Conservation (phyloP, 2,329 filamentous ascomycete species). For the Biscogniauxia sp. region DNA sequence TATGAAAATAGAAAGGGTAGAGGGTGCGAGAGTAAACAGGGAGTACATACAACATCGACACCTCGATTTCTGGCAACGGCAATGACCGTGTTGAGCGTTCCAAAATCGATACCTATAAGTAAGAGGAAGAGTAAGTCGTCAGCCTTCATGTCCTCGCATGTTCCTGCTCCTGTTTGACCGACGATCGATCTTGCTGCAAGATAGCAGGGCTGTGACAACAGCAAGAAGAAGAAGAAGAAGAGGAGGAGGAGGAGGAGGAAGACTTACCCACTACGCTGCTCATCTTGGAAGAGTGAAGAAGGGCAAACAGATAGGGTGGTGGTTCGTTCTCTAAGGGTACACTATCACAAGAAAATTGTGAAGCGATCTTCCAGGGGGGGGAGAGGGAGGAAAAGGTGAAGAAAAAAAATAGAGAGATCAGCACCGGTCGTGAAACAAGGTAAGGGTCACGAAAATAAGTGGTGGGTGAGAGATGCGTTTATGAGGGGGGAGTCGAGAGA, state of each 20-base stretch:
- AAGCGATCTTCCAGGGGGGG: neutral
- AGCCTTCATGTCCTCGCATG: conserved; percentile 3
- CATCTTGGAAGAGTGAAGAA: conserved; percentile 42
- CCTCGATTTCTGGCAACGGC: conserved; percentile 97
- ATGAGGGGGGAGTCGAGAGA: neutral
- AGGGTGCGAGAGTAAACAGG: neutral
- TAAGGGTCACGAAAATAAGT: neutral
- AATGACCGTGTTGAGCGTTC: conserved; percentile 94
- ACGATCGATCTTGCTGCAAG: no score
- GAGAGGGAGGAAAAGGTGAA: neutral
- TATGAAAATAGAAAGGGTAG: conserved; percentile 9
- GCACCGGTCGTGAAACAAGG: conserved; percentile 5
- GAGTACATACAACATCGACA: conserved; percentile 88
- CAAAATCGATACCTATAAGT: conserved; percentile 78
- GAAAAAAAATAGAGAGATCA: neutral
- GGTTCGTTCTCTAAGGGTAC: neutral
- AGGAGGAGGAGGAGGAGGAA: neutral
- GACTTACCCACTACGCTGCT: conserved; percentile 50
- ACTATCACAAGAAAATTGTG: neutral
- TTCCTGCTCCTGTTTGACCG: no score
- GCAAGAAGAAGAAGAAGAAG: conserved; percentile 1
- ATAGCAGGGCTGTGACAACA: no score
- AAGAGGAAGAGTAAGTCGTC: conserved; percentile 8
- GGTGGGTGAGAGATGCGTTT: neutral
- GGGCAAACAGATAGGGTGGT: conserved; percentile 15